Percentiles rank a stretch among this genome's conserved stretches.
phyloP scores from a whole-genome alignment of 495 filamentous ascomycete genomes.

The Penicillium paradoxum region DNA sequence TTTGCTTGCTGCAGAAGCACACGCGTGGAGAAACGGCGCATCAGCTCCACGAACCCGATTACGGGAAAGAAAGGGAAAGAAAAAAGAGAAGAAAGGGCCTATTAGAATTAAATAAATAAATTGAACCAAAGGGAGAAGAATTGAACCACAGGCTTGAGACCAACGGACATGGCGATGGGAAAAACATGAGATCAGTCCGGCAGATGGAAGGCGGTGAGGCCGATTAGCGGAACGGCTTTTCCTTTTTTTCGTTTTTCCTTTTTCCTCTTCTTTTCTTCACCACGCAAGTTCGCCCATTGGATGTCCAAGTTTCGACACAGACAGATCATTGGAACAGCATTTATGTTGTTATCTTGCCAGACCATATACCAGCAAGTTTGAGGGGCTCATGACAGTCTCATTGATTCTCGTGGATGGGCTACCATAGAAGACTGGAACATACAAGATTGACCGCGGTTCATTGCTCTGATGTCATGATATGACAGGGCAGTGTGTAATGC shows the following conservation, averaged over 20 bases:
- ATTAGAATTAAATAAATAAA: constrained; percentile 17
- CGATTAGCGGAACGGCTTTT: neutral
- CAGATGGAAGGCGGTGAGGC: constrained; percentile 18
- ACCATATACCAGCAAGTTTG: constrained; percentile 46
- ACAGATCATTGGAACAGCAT: constrained; percentile 26
- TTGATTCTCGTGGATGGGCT: constrained; percentile 36
- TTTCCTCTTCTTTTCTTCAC: constrained; percentile 19
- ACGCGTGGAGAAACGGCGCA: constrained; percentile 40
- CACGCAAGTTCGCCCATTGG: constrained; percentile 34
- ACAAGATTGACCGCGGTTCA: constrained; percentile 6
- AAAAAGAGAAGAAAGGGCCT: constrained; percentile 1
- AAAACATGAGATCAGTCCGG: constrained; percentile 16
- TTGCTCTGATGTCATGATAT: constrained; percentile 8
- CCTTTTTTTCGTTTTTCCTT: constrained; percentile 17
- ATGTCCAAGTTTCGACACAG: constrained; percentile 26
- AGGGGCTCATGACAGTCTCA: constrained; percentile 40
- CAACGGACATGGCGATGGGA: constrained; percentile 12
- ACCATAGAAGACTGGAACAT: constrained; percentile 49
- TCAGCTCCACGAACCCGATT: constrained; percentile 21
- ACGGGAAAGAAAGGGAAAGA: constrained; percentile 6
- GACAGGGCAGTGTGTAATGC: neutral
- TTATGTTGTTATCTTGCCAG: constrained; percentile 33
- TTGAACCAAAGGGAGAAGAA: constrained; percentile 12
- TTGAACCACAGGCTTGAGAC: constrained; percentile 12
- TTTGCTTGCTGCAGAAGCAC: constrained; percentile 36